Conservation (phyloP, 768 basidiomycete species). For the Astraeus odoratus region DNA sequence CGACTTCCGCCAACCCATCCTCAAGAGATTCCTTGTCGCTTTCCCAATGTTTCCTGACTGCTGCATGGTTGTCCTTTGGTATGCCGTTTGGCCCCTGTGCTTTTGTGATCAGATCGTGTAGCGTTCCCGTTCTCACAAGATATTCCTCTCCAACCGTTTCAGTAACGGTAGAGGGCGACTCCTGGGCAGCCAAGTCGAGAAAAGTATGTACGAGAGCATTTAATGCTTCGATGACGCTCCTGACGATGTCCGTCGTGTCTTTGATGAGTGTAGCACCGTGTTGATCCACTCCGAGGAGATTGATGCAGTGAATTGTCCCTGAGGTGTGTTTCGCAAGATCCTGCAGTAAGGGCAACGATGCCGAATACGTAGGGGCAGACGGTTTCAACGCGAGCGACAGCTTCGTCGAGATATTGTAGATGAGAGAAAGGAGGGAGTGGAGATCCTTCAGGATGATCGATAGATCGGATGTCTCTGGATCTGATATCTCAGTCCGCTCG, state of each 20-base stretch:
- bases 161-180: constrained; percentile 9
- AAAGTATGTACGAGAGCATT: constrained; percentile 39
- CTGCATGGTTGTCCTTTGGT: constrained; percentile 49
- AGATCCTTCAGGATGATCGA: constrained; percentile 47
- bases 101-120: constrained; percentile 54
- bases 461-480: constrained; percentile 20
- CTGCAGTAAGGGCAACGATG: constrained; percentile 44
- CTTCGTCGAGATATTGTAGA: constrained; percentile 54
- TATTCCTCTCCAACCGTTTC: constrained; percentile 40
- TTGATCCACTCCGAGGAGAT: constrained; percentile 31
- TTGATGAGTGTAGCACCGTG: constrained; percentile 44
- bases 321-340: constrained; percentile 46
- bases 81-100: constrained; percentile 42
- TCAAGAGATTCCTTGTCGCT: constrained; percentile 50
- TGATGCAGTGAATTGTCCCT: constrained; percentile 44
- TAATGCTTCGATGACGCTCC: constrained; percentile 39
- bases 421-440: constrained; percentile 47
- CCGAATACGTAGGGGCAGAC: constrained; percentile 42
- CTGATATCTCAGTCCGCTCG: background rate
- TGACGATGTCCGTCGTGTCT: constrained; percentile 36
- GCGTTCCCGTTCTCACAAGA: constrained; percentile 47
- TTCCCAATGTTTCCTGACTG: constrained; percentile 47
- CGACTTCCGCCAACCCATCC: constrained; percentile 55
- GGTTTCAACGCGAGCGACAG: constrained; percentile 59
- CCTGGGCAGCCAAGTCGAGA: constrained; percentile 26